A percentile compares a stretch with the other conserved stretches of the same genome.
Evolutionary conservation across 495 filamentous ascomycete species (phyloP).

Genomic region (Aspergillus sclerotioniger): DNA sequence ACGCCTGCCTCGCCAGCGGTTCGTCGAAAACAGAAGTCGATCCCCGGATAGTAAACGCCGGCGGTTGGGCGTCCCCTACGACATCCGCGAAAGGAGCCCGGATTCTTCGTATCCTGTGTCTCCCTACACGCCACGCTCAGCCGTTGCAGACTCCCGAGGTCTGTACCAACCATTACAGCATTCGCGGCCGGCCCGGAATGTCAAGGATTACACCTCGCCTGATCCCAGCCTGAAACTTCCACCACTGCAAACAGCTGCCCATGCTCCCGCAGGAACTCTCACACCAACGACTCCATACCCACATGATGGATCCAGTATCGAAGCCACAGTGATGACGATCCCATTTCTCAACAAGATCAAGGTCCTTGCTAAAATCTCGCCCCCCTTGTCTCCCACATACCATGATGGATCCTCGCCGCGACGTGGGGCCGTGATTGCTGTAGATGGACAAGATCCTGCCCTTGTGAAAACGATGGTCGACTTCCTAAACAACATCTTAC

Average conservation of each 20-base stretch:
- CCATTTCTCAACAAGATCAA: conserved; percentile 68
- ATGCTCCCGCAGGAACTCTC: conserved; percentile 18
- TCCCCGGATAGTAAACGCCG: conserved; percentile 59
- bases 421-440: conserved; percentile 74
- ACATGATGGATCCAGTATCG: conserved; percentile 46
- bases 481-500: conserved; percentile 61
- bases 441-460: conserved; percentile 68
- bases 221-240: conserved; percentile 55
- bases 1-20: conserved; percentile 24
- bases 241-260: conserved; percentile 51
- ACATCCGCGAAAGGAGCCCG: conserved; percentile 37
- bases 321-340: conserved; percentile 73
- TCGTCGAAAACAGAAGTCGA: conserved; percentile 25
- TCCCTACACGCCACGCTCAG: conserved; percentile 33
- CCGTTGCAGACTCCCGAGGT: conserved; percentile 33
- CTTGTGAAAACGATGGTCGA: conserved; percentile 54
- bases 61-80: conserved; percentile 40
- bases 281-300: conserved; percentile 33
- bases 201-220: conserved; percentile 24
- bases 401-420: conserved; percentile 39
- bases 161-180: conserved; percentile 38
- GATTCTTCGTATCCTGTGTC: conserved; percentile 33
- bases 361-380: conserved; percentile 64
- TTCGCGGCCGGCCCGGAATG: conserved; percentile 27
- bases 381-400: conserved; percentile 53